Evolutionary conservation across 176 grass and related monocot genomes (phyloP), one percentile per base, ranked within the genome.

Genomic region (maize (Zea mays)): DNA sequence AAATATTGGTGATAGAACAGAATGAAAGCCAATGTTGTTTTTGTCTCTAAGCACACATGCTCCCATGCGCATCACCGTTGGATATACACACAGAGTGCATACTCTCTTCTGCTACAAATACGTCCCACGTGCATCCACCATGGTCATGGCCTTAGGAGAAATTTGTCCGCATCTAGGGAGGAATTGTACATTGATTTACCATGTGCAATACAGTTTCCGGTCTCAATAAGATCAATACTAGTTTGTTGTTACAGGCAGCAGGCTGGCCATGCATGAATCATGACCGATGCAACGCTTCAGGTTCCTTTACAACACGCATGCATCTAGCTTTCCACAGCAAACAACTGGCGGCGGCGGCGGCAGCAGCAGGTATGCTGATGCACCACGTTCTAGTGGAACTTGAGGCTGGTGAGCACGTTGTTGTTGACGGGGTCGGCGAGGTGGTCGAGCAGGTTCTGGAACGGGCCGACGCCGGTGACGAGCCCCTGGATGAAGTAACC

Each of bases 341-440:
- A 58, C 49, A 39, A 40, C 49, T 39, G 33, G 14, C 19, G 27
- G 27, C 4, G 8, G 64, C 52, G 43, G 19, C 52, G 21, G 58
- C 73, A 36, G 8, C 56, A 9, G 6, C n/a, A 57, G n/a, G 7
- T 58, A 54, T 4, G 8, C 9, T 47, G 10, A 10, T 4, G 20
- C 8, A 27, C 8, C 8, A 2, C n/a, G 3, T 6, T 64, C 73
- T 91, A 98, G 85, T 98, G 96, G 92, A 98, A 98, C 81, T 94
- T 94, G 87, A 98, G 90, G 87, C 81, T 94, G 60, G 96, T 98
- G 83, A 98, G 78, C 13, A 98, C 56, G 82, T 98, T 98, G 95
- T 97, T 97, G 89, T 92, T 76, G 80, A 92, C 69, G 8, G 95
- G 95, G 74, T 94, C 95, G 10, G 91, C 19, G 49, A 98, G 85